Conservation (phyloP, 176 grass and related monocot species). For the Raddia distichophylla region DNA sequence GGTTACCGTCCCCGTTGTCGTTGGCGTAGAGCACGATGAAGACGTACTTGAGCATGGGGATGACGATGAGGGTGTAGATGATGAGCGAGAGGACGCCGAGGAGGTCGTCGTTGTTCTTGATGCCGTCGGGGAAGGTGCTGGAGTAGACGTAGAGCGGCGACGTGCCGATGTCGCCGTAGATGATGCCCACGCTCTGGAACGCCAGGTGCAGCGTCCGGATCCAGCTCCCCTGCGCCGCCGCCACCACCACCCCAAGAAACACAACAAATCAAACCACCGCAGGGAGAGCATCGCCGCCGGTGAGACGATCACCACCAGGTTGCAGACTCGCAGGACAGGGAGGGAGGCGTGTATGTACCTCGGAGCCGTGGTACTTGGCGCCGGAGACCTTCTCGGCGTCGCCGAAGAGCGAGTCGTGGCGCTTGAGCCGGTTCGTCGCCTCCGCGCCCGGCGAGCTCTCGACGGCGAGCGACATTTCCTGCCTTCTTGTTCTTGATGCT, state of each 20-base stretch:
- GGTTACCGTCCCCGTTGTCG: constrained; percentile 72
- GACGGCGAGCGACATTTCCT: constrained; percentile 48
- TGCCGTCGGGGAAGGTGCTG: constrained; percentile 65
- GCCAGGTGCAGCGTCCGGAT: constrained; percentile 49
- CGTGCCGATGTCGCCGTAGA: constrained; percentile 84
- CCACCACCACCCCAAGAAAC: not conserved
- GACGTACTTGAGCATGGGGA: constrained; percentile 76
- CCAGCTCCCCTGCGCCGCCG: constrained; percentile 47
- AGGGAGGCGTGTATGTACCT: constrained; percentile 19
- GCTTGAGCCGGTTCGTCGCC: constrained; percentile 30
- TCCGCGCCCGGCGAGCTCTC: constrained; percentile 13
- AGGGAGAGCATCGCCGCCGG: not conserved
- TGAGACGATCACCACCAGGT: not conserved
- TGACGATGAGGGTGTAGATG: constrained; percentile 62
- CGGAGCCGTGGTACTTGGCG: constrained; percentile 30
- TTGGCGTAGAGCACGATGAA: constrained; percentile 75
- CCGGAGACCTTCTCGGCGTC: constrained; percentile 61
- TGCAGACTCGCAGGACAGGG: not conserved
- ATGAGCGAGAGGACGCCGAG: constrained; percentile 71
- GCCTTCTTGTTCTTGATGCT: constrained; percentile 3
- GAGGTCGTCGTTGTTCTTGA: constrained; percentile 53
- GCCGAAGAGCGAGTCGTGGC: constrained; percentile 49
- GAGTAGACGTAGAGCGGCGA: constrained; percentile 69
- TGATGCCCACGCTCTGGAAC: constrained; percentile 73
- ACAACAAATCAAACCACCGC: not conserved